Evolutionary conservation across 805 yeast species (phyloP), one percentile per base, ranked within the genome.

Genomic region (Metschnikowia lochheadii): DNA sequence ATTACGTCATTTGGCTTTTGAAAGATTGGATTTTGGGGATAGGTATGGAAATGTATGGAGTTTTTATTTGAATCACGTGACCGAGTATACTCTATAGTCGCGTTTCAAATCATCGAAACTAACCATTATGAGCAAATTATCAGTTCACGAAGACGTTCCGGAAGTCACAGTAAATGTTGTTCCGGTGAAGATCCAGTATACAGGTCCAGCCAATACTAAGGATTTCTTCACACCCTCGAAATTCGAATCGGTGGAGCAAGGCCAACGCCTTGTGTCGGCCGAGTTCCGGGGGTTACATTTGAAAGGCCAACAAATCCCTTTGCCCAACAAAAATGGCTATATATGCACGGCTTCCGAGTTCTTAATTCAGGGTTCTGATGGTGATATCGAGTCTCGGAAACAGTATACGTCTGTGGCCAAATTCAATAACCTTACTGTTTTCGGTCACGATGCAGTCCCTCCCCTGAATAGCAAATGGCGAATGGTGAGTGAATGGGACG

Each of bases 231-330:
- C 56, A 8, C 49, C 57, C 1, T 53, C 56, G 8, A 55, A 56
- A 42, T 20, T 15, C 18, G 32, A 23, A 8, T 44, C 42, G 6
- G 41, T 20, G 1, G 50, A 40, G 23, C 45, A 46, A 6, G 51
- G 33, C n/a, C 31, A n/a, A 14, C 49, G 46, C 14, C 49, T 49
- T 1, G 35, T 38, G 11, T 40, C 48, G 7, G 55, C 59, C 14
- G 47, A 46, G n/a, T 58, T 58, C 37, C 48, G 61, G 17, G 61
- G 61, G 7, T 47, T 58, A 46, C 49, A 47, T 11, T 42, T 58
- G 11, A 43, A 51, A 14, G 61, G 61, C 5, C 48, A 46, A 21
- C 39, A 48, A 4, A 7, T 53, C 14, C 44, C 45, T 11, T 46
- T 57, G 8, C 42, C 41, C 8, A 34, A 44, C 7, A 52, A 52